These are phyloP conservation scores for Boletus rubropictus DNA, from an alignment of 768 basidiomycete genomes.

Conservation along the genomic window DNA sequence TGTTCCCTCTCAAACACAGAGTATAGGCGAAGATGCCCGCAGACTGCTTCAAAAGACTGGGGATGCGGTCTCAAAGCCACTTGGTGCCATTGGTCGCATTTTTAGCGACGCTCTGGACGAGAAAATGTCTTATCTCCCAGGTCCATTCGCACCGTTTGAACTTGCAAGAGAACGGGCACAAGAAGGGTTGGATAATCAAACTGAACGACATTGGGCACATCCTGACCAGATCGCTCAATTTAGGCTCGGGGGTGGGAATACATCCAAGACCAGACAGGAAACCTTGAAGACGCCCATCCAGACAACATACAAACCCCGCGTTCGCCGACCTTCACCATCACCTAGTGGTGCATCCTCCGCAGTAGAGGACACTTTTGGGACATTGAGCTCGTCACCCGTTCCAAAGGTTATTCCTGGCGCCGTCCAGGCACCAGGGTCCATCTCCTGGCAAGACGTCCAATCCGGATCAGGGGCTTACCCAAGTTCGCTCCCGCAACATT, in stretches of 20 bases:
- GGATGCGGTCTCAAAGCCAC: conserved; percentile 83
- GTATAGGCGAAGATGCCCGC: conserved; percentile 62
- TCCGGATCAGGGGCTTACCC: conserved; percentile 3
- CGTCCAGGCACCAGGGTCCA: conserved; percentile 44
- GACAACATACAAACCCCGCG: conserved; percentile 72
- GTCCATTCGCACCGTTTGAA: conserved; percentile 66
- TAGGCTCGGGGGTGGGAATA: conserved; percentile 31
- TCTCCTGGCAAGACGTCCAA: conserved; percentile 40
- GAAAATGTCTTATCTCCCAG: conserved; percentile 58
- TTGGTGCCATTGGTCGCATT: conserved; percentile 84
- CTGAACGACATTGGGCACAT: conserved; percentile 36
- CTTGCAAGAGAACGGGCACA: conserved; percentile 47
- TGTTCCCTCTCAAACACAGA: conserved; percentile 31
- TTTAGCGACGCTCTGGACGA: conserved; percentile 80
- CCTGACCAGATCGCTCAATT: conserved; percentile 33
- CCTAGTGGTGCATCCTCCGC: conserved; percentile 14
- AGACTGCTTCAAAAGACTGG: conserved; percentile 86
- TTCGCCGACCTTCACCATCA: conserved; percentile 45
- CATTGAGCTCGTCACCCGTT: not conserved
- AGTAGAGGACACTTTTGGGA: conserved; percentile 45
- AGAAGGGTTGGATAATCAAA: conserved; percentile 33
- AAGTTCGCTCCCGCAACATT: conserved; percentile 24
- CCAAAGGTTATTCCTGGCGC: conserved; percentile 36
- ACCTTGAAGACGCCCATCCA: conserved; percentile 32
- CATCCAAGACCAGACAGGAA: conserved; percentile 25